Evolutionary conservation across 176 grass and related monocot genomes (phyloP), one percentile per base, ranked within the genome.

Genomic region (Melocanna baccifera): DNA sequence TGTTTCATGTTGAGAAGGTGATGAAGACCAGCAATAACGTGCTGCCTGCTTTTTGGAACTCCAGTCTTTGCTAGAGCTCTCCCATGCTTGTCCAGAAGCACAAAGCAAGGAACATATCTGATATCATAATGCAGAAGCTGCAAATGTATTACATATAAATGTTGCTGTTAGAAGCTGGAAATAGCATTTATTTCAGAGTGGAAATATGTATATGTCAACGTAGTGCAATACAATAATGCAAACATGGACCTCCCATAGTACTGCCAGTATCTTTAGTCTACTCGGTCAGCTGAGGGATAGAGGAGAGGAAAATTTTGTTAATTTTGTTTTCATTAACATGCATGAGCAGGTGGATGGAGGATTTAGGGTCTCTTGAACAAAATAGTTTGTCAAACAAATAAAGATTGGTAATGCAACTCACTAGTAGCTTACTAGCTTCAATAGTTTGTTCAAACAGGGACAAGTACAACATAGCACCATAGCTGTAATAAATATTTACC

Each of bases 71-170:
- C 93, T 63, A 92, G 36, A 71, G 93, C 93, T 78, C 87, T 89
- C 26, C 96, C 93, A 9, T 92, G 81, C 86, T 98, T 95, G 86
- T 98, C 96, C 74, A 98, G 87, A 71, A 95, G 89, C 80, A 98
- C 93, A 78, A 98, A 98, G 72, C 96, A 98, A 70, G 96, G 96
- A 52, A 98, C 91, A 58, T 98, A 92, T 51, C 89, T 90, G 58
- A 98, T 87, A 40, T 98, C 93, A 62, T 94, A 98, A 92, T 98
- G 91, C 20, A 98, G 80, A 59, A 98, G 89, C 96, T 98, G 93
- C 83, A 89, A 85, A 50, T 61, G 36, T 22, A 41, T 40, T 5
- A 36, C 55, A n/a, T 43, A 51, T 3, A 74, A 16, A 29, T 62
- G 74, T 18, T 14, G 55, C 19, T 81, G 81, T 87, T 61, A 87